Evolutionary conservation across 2,329 filamentous ascomycete species (phyloP), one percentile per base, ranked within the genome.

Genomic region (Scorias spongiosa): DNA sequence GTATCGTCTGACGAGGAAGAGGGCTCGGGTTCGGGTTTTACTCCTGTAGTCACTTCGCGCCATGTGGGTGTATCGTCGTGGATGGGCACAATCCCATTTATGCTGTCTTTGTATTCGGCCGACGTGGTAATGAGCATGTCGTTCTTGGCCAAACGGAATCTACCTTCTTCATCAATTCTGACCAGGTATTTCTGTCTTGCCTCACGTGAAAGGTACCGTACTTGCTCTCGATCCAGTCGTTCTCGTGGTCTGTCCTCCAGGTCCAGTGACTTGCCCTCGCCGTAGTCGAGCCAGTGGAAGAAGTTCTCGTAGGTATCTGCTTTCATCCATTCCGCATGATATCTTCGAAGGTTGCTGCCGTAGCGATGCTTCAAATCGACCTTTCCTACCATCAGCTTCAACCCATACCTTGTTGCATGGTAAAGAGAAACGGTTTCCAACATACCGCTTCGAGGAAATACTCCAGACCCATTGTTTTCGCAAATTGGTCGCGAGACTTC

Each of bases 271-370:
- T 69, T 77, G 0, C 88, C 88, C 41, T 80, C 80, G 5, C 88
- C 88, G 46, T 82, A 71, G 58, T 95, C 88, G 1, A 94, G 69
- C 87, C 88, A 94, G 64, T 87, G 89, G 61, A 94, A 94, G 70
- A 88, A 95, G 57, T 91, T 93, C 59, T 94, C 81, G 4, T 78
- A 75, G 0, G 85, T 89, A 26, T 83, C 69, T 1, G 76, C 69
- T 47, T 74, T 76, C 60, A 86, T 86, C 88, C 88, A 95, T 50
- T 83, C 77, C 46, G 78, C 75, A 56, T 95, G 88, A 54, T 94
- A 95, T 29, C 76, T 74, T 29, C 83, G 72, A 42, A 94, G 63
- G 52, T 91, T 93, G 43, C 79, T 81, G 3, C 87, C 88, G 56
- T 94, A 93, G 3, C 87, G 76, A 58, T 95, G 87, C 61, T 93